Percentiles rank a stretch among this genome's conserved stretches.
phyloP scores from a whole-genome alignment of 257 asterid species.

The Capsicum pubescens region DNA sequence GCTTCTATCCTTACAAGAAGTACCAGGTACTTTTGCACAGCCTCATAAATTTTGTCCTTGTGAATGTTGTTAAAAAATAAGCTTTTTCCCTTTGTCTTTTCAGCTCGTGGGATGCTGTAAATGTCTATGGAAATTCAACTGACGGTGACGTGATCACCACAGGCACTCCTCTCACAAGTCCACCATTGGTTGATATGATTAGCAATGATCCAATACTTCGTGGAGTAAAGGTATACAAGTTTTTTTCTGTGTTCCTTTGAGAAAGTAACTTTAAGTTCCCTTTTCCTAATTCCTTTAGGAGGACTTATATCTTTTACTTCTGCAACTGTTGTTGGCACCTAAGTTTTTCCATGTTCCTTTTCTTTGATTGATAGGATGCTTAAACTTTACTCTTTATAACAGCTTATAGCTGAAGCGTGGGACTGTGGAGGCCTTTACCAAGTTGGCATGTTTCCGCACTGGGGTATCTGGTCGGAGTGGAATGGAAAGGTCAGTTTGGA shows the following conservation, averaged over 20 bases:
- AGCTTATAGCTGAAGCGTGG: conserved; percentile 99
- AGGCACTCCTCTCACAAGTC: conserved; percentile 87
- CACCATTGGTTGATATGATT: conserved; percentile 90
- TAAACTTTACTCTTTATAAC: conserved; percentile 32
- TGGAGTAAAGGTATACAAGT: conserved; percentile 74
- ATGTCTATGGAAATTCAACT: conserved; percentile 71
- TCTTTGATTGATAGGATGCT: conserved; percentile 4
- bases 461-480: conserved; percentile 99
- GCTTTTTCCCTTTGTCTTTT: conserved; percentile 30
- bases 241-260: not conserved
- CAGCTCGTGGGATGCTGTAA: conserved; percentile 89
- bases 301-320: conserved; percentile 22
- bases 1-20: conserved; percentile 97
- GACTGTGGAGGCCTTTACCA: conserved; percentile 99
- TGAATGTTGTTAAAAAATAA: conserved; percentile 16
- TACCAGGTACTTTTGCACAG: conserved; percentile 68
- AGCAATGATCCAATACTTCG: conserved; percentile 92
- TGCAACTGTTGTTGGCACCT: not conserved
- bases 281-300: not conserved
- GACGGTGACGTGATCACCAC: conserved; percentile 73
- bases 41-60: conserved; percentile 22
- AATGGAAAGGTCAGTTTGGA: conserved; percentile 82
- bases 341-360: conserved; percentile 19
- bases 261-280: not conserved
- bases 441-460: conserved; percentile 92